Evolutionary conservation across 345 rosid genomes (phyloP).

Genomic region (Trapa incisa): DNA sequence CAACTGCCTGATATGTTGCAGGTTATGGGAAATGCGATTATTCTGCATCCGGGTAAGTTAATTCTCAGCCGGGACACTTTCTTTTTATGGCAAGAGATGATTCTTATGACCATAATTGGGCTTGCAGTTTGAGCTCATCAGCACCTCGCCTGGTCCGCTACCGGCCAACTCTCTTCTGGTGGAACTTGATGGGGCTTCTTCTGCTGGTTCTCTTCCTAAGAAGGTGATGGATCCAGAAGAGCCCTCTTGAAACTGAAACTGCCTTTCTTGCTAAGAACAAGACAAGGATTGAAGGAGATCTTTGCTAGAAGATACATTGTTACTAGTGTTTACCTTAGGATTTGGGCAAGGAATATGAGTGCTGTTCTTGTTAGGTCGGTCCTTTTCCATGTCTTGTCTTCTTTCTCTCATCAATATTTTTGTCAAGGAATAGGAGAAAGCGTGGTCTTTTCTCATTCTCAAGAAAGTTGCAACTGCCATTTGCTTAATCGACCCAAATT

Average conservation of each 20-base stretch:
- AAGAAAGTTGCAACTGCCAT: background rate
- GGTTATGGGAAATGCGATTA: constrained; percentile 44
- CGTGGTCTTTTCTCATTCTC: background rate
- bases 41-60: constrained; percentile 32
- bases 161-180: background rate
- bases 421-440: background rate
- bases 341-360: background rate
- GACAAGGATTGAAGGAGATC: background rate
- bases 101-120: background rate
- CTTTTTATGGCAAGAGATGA: background rate
- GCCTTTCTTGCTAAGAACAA: background rate
- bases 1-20: constrained; percentile 7
- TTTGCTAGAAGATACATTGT: background rate
- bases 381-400: too few species aligned
- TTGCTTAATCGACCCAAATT: background rate
- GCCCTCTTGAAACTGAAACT: background rate
- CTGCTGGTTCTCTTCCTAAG: background rate
- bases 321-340: background rate
- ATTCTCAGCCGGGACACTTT: too few species aligned
- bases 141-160: background rate
- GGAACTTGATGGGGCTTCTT: background rate
- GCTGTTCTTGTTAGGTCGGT: background rate
- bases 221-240: background rate
- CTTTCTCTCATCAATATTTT: background rate
- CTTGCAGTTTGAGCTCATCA: background rate